A percentile compares a stretch with the other conserved stretches of the same genome.
These are phyloP conservation scores for Lasiosphaeria miniovina DNA, from an alignment of 495 filamentous ascomycete genomes.

Conservation along the genomic window DNA sequence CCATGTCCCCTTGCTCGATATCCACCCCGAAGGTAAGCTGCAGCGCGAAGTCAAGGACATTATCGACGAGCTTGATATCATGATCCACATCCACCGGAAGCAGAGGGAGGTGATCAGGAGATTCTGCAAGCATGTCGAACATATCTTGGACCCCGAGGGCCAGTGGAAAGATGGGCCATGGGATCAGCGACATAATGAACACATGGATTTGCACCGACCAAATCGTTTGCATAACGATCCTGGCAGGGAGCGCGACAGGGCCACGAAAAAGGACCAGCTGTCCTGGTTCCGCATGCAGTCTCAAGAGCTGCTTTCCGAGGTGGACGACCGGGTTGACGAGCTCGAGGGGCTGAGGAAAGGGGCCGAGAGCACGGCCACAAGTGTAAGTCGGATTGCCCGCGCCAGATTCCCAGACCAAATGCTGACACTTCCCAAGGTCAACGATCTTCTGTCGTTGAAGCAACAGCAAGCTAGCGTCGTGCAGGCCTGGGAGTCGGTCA, in stretches of 20 bases:
- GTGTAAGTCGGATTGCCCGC: constrained; percentile 14
- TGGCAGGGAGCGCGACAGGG: constrained; percentile 9
- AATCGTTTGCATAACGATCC: background rate
- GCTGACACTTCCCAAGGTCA: constrained; percentile 24
- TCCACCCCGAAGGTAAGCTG: constrained; percentile 62
- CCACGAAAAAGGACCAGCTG: constrained; percentile 14
- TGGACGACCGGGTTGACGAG: constrained; percentile 18
- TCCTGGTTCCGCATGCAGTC: constrained; percentile 25
- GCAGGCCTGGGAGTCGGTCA: constrained; percentile 55
- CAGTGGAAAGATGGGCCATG: constrained; percentile 13
- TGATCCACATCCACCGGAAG: constrained; percentile 55
- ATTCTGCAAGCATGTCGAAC: constrained; percentile 55
- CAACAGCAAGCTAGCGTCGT: constrained; percentile 62
- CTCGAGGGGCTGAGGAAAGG: constrained; percentile 23
- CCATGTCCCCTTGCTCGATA: constrained; percentile 58
- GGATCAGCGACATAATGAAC: background rate
- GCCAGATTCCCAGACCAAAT: background rate
- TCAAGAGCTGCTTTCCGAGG: constrained; percentile 13
- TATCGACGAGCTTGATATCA: constrained; percentile 70
- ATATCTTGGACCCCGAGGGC: constrained; percentile 27
- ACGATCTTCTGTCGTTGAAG: constrained; percentile 55
- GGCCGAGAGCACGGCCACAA: constrained; percentile 20
- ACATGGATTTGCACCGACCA: background rate
- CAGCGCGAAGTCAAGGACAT: constrained; percentile 69
- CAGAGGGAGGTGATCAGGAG: constrained; percentile 56